Percentiles rank a stretch among this genome's conserved stretches.
Evolutionary conservation across 2,329 filamentous ascomycete species (phyloP).

Genomic region (Trichoderma koningiopsis): DNA sequence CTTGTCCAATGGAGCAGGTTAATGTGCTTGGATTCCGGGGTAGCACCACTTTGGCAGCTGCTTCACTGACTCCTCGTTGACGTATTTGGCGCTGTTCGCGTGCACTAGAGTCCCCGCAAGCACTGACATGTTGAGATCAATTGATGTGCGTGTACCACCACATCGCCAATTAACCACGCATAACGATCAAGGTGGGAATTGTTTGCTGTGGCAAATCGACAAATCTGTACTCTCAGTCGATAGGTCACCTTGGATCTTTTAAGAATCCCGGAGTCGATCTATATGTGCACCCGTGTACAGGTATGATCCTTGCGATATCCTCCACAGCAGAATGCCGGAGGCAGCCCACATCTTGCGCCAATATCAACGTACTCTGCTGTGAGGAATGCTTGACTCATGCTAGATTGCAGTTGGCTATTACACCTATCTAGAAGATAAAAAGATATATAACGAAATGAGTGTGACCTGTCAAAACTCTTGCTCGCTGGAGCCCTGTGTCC

Average conservation of each 20-base stretch:
- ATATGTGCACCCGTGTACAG: neutral
- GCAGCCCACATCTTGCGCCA: neutral
- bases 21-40: constrained; percentile 3
- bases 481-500: neutral
- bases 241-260: neutral
- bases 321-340: neutral
- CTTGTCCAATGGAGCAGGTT: neutral
- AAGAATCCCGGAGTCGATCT: neutral
- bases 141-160: neutral
- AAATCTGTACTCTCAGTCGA: neutral
- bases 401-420: neutral
- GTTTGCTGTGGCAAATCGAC: neutral
- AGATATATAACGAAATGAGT: neutral
- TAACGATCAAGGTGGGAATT: neutral
- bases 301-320: neutral
- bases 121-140: neutral
- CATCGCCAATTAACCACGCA: neutral
- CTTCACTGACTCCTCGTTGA: neutral
- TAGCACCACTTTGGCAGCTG: neutral
- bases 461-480: neutral
- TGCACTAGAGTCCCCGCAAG: neutral
- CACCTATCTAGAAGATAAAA: neutral
- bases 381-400: neutral
- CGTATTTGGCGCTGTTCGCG: neutral
- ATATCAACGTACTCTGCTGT: neutral